Base-by-base conservation (phyloP, 73 alveolate species). In the Stentor coeruleus region DNA sequence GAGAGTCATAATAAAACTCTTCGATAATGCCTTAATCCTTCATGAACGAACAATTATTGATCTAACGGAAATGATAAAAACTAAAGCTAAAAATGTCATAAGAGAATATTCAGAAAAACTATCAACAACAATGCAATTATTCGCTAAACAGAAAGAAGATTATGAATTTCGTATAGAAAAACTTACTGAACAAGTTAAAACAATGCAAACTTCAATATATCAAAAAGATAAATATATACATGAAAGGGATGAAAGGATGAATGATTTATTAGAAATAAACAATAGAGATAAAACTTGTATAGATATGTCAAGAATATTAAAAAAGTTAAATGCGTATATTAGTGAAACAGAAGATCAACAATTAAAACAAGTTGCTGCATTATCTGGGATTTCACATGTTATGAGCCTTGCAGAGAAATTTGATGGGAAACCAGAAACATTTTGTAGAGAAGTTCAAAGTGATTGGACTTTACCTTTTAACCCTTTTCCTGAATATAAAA, bases 321-420 rank as follows among this genome's bases (percentile, higher is more conserved):
- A 66, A 66, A 66, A 66, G 33, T 40, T 66, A 15, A 33, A 66
- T 40, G 40, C n/a, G 79, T 66, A 66, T 2, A 66, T 66, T 0
- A 20, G 40, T 20, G 79, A 66, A 66, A 20, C 79, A 28, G 79
- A 66, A 2, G 79, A 66, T 31, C 79, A 66, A 31, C 79, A 66
- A 66, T 11, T 28, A 26, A 66, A 66, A 31, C 79, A 66, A 31
- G 79, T 66, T 0, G 79, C n/a, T 20, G 37, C 79, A 20, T 40
- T 66, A 28, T 20, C 37, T 20, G 37, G 37, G 11, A 20, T 66
- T 20, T 66, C 79, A 26, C 79, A 66, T 20, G 79, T 66, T 11
- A 66, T 66, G 40, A 66, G 79, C 79, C 79, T 66, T 1, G 79
- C 79, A 28, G 79, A 66, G 37, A 31, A 66, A 20, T 66, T 66